Conservation (phyloP, 1,284 basidiomycete genomes). For the Malassezia nana region DNA sequence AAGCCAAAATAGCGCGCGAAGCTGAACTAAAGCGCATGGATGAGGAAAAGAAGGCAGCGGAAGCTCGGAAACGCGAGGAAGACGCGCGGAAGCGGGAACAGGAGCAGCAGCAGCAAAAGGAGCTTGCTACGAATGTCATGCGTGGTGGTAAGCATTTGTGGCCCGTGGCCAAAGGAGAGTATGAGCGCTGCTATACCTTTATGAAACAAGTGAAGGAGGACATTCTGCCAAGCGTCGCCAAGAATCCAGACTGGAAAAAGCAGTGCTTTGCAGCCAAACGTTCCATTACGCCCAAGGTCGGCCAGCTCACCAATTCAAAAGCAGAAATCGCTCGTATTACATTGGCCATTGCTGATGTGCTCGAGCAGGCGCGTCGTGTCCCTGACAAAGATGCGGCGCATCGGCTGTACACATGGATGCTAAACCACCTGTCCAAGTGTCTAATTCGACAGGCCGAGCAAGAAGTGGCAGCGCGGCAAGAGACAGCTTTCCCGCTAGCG, state of each 20-base stretch:
- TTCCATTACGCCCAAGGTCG: slow-evolving; percentile 77
- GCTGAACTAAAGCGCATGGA: slow-evolving; percentile 31
- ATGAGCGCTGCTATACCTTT: slow-evolving; percentile 21
- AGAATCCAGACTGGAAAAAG: slow-evolving; percentile 53
- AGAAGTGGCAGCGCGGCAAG: slow-evolving; percentile 80
- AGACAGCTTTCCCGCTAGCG: slow-evolving; percentile 72
- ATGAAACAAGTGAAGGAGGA: slow-evolving; percentile 61
- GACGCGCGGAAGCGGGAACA: slow-evolving; percentile 13
- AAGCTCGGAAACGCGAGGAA: slow-evolving; percentile 13
- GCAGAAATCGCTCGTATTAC: slow-evolving; percentile 62
- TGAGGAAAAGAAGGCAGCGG: slow-evolving; percentile 28
- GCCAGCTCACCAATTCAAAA: slow-evolving; percentile 75
- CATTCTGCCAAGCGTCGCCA: slow-evolving; percentile 66
- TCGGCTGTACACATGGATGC: slow-evolving; percentile 60
- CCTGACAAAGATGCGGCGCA: slow-evolving; percentile 43
- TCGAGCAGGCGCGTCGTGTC: slow-evolving; percentile 42
- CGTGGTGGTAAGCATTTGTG: slow-evolving; percentile 26
- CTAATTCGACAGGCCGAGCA: slow-evolving; percentile 87
- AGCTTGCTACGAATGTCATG: slow-evolving; percentile 12
- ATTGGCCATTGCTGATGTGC: slow-evolving; percentile 57
- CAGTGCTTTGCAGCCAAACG: slow-evolving; percentile 59
- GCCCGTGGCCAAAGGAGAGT: slow-evolving; percentile 24
- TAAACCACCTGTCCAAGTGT: slow-evolving; percentile 76
- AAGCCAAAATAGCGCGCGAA: slow-evolving; percentile 27
- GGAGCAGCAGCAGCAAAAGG: slow-evolving; percentile 24